Base-by-base conservation (phyloP, 306 rosid genomes). In the Medicago lupulina region DNA sequence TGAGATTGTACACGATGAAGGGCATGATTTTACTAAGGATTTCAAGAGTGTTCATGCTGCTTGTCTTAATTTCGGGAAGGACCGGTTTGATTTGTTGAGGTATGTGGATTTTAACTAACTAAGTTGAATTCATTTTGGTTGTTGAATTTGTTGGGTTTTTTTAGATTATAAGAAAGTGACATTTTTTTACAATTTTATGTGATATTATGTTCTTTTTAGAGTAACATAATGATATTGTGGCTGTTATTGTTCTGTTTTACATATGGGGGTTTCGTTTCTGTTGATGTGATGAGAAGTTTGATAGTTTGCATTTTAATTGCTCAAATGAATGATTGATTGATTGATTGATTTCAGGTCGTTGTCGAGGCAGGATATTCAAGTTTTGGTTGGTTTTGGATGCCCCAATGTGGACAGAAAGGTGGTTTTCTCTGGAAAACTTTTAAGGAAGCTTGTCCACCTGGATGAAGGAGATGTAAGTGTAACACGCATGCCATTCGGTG, bases 381-480 rank as follows among this genome's bases (percentile, higher is more conserved):
- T 85, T 81, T 78, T 92, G 90, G 97, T 92, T 69, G 98, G 98
- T 83, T 90, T 86, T 76, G 98, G 98, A 71, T 95, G 98, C 85
- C 97, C 96, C 17, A 95, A 82, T 81, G 80, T 71, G 9, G 97
- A 95, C 83, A 90, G 85, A 79, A 92, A 88, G 82, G 96, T 95
- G 80, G 96, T 92, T 90, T 95, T 92, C 81, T 92, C 98, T 40
- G 86, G 93, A 17, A 95, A 92, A 79, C 89, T 95, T 73, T 83
- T 95, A 11, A 90, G 98, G 86, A 92, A 89, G 87, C 90, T 72
- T 25, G 88, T 71, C 75, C 97, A 95, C 86, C 96, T 95, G 21
- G 98, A 95, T 65, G 98, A 95, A 84, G 98, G 97, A 87, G 98
- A 95, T 85, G 98, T 92, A 83, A 92, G 98, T 75, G 12, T 43